Evolutionary conservation across 2,329 filamentous ascomycete species (phyloP).

Genomic region (Colletotrichum tropicale): DNA sequence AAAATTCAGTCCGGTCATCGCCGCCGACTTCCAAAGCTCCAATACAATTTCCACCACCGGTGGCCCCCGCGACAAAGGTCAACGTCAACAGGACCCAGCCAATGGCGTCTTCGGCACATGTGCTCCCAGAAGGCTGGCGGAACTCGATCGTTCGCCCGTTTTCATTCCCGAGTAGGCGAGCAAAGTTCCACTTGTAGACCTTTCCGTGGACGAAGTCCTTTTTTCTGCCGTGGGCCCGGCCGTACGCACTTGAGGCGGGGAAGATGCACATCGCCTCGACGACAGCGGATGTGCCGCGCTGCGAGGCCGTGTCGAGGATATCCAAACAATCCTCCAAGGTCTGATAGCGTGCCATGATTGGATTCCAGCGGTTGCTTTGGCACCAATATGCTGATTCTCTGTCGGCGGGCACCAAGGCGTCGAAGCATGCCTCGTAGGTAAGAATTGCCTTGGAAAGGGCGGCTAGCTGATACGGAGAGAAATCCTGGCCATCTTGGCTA

Average conservation of each 20-base stretch:
- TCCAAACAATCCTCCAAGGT: constrained; percentile 27
- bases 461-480: constrained; percentile 26
- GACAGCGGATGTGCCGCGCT: constrained; percentile 17
- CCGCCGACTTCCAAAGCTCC: constrained; percentile 1
- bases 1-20: constrained; percentile 3
- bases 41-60: constrained; percentile 11
- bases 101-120: constrained; percentile 30
- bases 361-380: constrained; percentile 35
- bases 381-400: constrained; percentile 36
- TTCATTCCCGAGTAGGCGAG: constrained; percentile 26
- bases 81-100: constrained; percentile 36
- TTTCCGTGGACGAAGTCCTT: constrained; percentile 41
- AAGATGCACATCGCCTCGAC: constrained; percentile 36
- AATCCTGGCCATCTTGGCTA: constrained; percentile 24
- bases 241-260: constrained; percentile 32
- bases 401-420: constrained; percentile 29
- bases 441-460: constrained; percentile 35
- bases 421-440: constrained; percentile 38
- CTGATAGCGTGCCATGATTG: constrained; percentile 21
- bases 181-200: constrained; percentile 45
- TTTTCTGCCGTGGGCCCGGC: constrained; percentile 31
- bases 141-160: constrained; percentile 37
- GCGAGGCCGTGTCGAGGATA: constrained; percentile 25
- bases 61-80: constrained; percentile 35
- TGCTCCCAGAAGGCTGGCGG: constrained; percentile 38